Evolutionary conservation across 1,284 basidiomycete species (phyloP), one percentile per base, ranked within the genome.

Genomic region (Heterobasidion occidentale): DNA sequence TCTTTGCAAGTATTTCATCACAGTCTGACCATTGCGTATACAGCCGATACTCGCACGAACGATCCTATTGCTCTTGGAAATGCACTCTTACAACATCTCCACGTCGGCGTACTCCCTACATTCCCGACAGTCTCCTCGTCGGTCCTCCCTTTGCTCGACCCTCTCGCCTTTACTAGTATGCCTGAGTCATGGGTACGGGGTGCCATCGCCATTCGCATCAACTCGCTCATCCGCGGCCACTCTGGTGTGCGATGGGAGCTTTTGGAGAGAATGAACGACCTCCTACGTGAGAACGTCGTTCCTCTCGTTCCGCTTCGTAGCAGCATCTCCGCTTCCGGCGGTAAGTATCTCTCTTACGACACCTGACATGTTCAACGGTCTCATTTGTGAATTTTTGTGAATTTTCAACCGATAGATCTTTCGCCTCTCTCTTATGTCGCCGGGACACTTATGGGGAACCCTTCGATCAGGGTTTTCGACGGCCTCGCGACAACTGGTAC

Each of bases 141-240:
- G 42, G 74, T 72, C 5, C 74, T 86, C 11, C 87, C 88, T 15
- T 80, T 89, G 36, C 73, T 77, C 20, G 84, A 88, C 62, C 84
- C 86, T 1, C 67, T 85, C n/a, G 71, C 77, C 15, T 80, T 81
- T 20, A 80, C 81, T 51, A 83, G 78, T 59, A 92, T 93, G 88
- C 92, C 92, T n/a, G 86, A 90, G 60, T 74, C 90, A 7, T 94
- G 92, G 88, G 91, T 92, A n/a, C 84, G 91, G 52, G 92, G 88
- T 15, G 91, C 92, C 1, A 92, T 94, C 62, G 73, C 92, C 9
- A 79, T 95, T 60, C 86, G 92, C 62, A 86, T 91, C 76, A 94
- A 94, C 73, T 92, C 89, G 1, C 80, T 93, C 53, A 81, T 92
- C 55, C 83, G 91, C 15, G 92, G 90, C 0, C 92, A 94, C 71